A percentile compares a stretch with the other conserved stretches of the same genome.
These are phyloP conservation scores for Candida montana DNA, from an alignment of 805 yeast species.

Conservation along the genomic window DNA sequence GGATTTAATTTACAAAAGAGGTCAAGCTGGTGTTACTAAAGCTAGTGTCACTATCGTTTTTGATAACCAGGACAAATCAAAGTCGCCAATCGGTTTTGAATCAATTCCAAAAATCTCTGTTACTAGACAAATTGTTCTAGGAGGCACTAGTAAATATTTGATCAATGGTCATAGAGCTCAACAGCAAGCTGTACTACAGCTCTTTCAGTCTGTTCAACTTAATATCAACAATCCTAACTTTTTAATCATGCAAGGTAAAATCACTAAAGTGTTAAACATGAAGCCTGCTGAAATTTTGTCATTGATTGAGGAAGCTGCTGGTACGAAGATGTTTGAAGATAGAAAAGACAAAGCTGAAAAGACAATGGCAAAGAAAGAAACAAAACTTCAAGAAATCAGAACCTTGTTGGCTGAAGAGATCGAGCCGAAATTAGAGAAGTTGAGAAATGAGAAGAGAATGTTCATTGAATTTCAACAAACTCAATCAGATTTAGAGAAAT, in stretches of 20 bases:
- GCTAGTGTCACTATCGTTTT: conserved; percentile 96
- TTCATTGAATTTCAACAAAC: conserved; percentile 84
- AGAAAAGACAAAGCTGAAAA: conserved; percentile 87
- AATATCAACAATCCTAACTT: conserved; percentile 97
- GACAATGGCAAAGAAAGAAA: conserved; percentile 87
- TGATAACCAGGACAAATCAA: conserved; percentile 71
- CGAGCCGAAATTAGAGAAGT: conserved; percentile 81
- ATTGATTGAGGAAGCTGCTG: conserved; percentile 96
- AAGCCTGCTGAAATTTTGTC: conserved; percentile 86
- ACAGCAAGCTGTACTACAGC: conserved; percentile 82
- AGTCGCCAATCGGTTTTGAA: conserved; percentile 86
- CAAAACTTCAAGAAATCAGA: conserved; percentile 74
- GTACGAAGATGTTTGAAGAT: conserved; percentile 93
- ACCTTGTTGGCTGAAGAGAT: conserved; percentile 76
- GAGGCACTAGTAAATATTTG: conserved; percentile 87
- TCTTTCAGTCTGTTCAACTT: conserved; percentile 91
- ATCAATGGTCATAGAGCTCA: conserved; percentile 96
- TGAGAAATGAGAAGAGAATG: conserved; percentile 74
- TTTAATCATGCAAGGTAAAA: conserved; percentile 97
- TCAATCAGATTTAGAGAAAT: conserved; percentile 72
- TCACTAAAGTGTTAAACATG: conserved; percentile 96
- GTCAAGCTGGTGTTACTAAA: conserved; percentile 96
- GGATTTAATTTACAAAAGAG: conserved; percentile 92
- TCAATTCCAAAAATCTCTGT: conserved; percentile 75
- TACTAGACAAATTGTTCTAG: conserved; percentile 84